Evolutionary conservation across 345 rosid species (phyloP).

Genomic region (Euphorbia lathyris): DNA sequence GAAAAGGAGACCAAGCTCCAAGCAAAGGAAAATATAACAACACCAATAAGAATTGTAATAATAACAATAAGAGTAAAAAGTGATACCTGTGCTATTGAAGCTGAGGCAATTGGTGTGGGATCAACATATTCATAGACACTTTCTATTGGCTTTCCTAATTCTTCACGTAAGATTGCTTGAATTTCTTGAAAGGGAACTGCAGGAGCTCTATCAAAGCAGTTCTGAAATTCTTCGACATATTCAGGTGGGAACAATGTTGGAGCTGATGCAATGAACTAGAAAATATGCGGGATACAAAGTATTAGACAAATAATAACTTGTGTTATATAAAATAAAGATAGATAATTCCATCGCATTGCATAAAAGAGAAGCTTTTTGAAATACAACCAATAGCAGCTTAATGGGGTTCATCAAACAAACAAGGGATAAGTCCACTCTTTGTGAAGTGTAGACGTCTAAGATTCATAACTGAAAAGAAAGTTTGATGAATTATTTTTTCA

Average conservation of each 20-base stretch:
- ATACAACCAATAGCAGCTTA: background rate
- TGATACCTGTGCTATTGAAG: constrained; percentile 89
- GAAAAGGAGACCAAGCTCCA: background rate
- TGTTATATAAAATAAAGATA: background rate
- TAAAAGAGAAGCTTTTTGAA: background rate
- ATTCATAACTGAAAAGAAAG: too few species aligned
- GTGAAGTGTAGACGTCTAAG: too few species aligned
- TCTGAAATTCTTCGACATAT: constrained; percentile 87
- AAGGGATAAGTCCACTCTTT: too few species aligned
- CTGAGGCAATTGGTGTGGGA: constrained; percentile 90
- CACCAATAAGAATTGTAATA: too few species aligned
- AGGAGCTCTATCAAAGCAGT: constrained; percentile 91
- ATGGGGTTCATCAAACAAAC: background rate
- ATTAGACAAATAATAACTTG: constrained; percentile 10
- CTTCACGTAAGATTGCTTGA: constrained; percentile 70
- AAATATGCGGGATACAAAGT: constrained; percentile 24
- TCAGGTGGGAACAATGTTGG: constrained; percentile 89
- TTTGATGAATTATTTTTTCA: too few species aligned
- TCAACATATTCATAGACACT: constrained; percentile 79
- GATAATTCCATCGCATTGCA: background rate
- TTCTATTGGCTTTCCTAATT: constrained; percentile 82
- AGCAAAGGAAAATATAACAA: background rate
- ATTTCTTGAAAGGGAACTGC: constrained; percentile 74
- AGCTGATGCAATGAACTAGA: constrained; percentile 89
- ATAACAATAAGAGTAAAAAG: background rate